A percentile compares a stretch with the other conserved stretches of the same genome.
These are phyloP conservation scores for Chionographis japonica DNA, from an alignment of 106 monocot genomes.

Conservation along the genomic window DNA sequence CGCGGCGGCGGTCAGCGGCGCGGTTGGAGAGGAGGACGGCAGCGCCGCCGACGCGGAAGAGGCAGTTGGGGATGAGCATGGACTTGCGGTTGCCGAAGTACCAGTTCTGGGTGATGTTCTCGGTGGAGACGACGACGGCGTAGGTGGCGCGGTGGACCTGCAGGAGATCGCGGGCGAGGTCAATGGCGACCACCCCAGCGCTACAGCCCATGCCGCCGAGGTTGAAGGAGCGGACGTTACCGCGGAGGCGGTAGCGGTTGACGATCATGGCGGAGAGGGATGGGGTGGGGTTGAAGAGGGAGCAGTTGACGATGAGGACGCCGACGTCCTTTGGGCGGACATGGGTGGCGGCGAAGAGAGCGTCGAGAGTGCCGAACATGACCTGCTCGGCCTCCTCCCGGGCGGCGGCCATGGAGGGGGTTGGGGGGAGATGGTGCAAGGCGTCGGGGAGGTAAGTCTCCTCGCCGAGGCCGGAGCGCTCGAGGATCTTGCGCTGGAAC, in stretches of 20 bases:
- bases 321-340: constrained; percentile 34
- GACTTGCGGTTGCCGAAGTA: constrained; percentile 36
- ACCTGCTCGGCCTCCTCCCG: constrained; percentile 40
- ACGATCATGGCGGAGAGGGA: constrained; percentile 62
- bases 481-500: constrained; percentile 52
- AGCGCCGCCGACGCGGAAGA: constrained; percentile 29
- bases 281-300: constrained; percentile 53
- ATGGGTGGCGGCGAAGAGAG: constrained; percentile 22
- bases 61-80: constrained; percentile 37
- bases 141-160: constrained; percentile 30
- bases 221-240: constrained; percentile 43
- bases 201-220: constrained; percentile 67
- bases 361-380: constrained; percentile 51
- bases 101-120: constrained; percentile 46
- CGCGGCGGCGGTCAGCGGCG: constrained; percentile 13
- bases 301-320: constrained; percentile 52
- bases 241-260: constrained; percentile 41
- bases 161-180: constrained; percentile 37
- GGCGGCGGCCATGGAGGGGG: constrained; percentile 35
- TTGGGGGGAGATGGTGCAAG: constrained; percentile 31
- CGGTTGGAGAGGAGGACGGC: constrained; percentile 32
- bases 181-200: constrained; percentile 44
- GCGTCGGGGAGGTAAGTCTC: constrained; percentile 53
- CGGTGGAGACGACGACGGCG: constrained; percentile 34
- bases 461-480: constrained; percentile 58